These are phyloP conservation scores for Sugiyamaella grinbergsii DNA, from an alignment of 1,139 yeast genomes.

Conservation along the genomic window DNA sequence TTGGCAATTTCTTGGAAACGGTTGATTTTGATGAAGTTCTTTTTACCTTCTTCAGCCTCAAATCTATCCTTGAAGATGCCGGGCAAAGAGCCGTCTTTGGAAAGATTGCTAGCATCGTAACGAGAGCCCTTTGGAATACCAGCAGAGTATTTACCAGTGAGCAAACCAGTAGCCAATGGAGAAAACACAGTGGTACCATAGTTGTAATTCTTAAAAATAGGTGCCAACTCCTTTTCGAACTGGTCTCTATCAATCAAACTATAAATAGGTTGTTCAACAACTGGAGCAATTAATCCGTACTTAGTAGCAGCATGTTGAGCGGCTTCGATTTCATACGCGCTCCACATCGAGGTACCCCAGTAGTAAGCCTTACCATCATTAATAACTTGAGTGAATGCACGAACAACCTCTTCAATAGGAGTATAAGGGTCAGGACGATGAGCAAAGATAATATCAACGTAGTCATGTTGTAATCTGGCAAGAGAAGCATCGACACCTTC, in stretches of 20 bases:
- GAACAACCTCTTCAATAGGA: slow-evolving; percentile 55
- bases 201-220: slow-evolving; percentile 39
- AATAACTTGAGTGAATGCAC: slow-evolving; percentile 49
- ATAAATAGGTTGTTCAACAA: slow-evolving; percentile 43
- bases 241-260: slow-evolving; percentile 38
- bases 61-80: slow-evolving; percentile 28
- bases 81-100: slow-evolving; percentile 22
- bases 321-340: slow-evolving; percentile 42
- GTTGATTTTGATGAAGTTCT: slow-evolving; percentile 34
- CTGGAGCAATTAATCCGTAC: slow-evolving; percentile 40
- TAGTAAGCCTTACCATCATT: slow-evolving; percentile 43
- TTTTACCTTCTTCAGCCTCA: slow-evolving; percentile 33
- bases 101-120: slow-evolving; percentile 20
- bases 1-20: slow-evolving; percentile 37
- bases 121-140: slow-evolving; percentile 37
- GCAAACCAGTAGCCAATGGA: slow-evolving; percentile 41
- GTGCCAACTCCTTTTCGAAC: slow-evolving; percentile 40
- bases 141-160: slow-evolving; percentile 41
- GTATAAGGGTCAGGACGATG: slow-evolving; percentile 54
- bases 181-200: slow-evolving; percentile 43
- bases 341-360: slow-evolving; percentile 45
- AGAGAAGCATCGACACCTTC: slow-evolving; percentile 54
- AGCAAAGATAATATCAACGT: slow-evolving; percentile 42
- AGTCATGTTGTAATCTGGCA: slow-evolving; percentile 51
- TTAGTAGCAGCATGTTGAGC: slow-evolving; percentile 43